Base-by-base conservation (phyloP, 257 asterid genomes). In the Forsythia viridissima region DNA sequence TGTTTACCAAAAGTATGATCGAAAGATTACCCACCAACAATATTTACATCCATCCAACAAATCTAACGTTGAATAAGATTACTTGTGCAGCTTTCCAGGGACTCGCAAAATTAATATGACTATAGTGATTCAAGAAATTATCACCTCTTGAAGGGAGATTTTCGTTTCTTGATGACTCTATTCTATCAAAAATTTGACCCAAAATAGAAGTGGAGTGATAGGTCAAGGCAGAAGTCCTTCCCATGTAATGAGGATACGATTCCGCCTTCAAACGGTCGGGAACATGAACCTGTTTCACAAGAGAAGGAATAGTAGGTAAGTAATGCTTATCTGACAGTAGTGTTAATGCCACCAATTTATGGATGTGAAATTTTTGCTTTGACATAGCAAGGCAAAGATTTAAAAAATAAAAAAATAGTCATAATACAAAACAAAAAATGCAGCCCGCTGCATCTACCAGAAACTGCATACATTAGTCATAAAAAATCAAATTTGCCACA, bases 231-330 rank as follows among this genome's bases (percentile, higher is more conserved):
- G 74, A 12, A 4, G 13, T 82, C 85, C 20, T 88, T 75, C 70
- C 87, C 94, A 93, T 86, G 88, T 89, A 83, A 87, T 93, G 97
- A n/a, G 97, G 96, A 80, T 70, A 91, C 74, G 4, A 24, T 37
- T 85, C 87, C 12, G 91, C 87, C 73, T 48, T 90, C 88, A 93
- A 80, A 63, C 82, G 61, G 9, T 63, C 13, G 4, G 88, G 94
- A 52, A 92, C 79, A 5, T 16, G 15, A 37, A 93, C 87, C 98
- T 93, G 91, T 79, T 72, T 75, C 61, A 69, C 61, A 75, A 71
- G 15, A 51, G 46, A 30, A 30, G 34, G 34, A 30, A 30, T 30
- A 30, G 74, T 38, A 69, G 15, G 65, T 77, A 55, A 75, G 80
- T 67, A 11, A 81, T 42, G 41, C 63, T 8, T 42, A 40, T 36